phyloP scores from a whole-genome alignment of 306 rosid genomes.

The Morella rubra region DNA sequence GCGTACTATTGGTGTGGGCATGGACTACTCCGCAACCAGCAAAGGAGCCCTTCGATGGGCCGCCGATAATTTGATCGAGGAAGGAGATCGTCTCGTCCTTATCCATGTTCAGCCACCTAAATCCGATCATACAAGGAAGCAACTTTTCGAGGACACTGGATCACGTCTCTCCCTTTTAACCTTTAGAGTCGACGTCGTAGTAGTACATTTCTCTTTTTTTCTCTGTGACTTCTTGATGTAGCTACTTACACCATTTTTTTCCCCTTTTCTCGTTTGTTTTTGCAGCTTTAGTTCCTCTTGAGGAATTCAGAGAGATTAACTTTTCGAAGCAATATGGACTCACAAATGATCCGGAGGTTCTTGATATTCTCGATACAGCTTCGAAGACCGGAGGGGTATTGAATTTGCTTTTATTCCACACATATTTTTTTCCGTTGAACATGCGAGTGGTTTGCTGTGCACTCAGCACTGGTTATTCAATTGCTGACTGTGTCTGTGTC shows the following conservation, averaged over 20 bases:
- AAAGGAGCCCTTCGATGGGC: conserved; percentile 76
- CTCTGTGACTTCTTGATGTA: neutral
- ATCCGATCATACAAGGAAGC: conserved; percentile 57
- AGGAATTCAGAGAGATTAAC: conserved; percentile 61
- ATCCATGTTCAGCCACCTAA: conserved; percentile 64
- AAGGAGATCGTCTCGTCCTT: conserved; percentile 51
- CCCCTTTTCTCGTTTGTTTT: conserved; percentile 2
- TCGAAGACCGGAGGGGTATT: conserved; percentile 58
- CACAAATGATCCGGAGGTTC: conserved; percentile 53
- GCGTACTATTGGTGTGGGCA: conserved; percentile 56
- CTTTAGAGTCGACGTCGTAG: neutral
- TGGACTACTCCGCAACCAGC: conserved; percentile 73
- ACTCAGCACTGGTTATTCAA: too few species aligned
- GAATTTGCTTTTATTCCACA: neutral
- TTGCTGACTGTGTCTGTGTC: neutral
- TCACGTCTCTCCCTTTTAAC: conserved; percentile 41
- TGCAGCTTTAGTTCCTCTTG: conserved; percentile 78
- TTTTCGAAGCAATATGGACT: conserved; percentile 78
- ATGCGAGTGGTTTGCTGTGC: conserved; percentile 2
- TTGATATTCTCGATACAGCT: conserved; percentile 51
- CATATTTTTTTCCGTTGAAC: neutral
- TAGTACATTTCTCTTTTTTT: too few species aligned
- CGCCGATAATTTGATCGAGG: conserved; percentile 47
- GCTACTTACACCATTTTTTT: neutral
- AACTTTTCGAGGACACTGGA: conserved; percentile 62